These are phyloP conservation scores for Amaranthus palmeri DNA, from an alignment of 148 eudicot genomes.

Conservation along the genomic window DNA sequence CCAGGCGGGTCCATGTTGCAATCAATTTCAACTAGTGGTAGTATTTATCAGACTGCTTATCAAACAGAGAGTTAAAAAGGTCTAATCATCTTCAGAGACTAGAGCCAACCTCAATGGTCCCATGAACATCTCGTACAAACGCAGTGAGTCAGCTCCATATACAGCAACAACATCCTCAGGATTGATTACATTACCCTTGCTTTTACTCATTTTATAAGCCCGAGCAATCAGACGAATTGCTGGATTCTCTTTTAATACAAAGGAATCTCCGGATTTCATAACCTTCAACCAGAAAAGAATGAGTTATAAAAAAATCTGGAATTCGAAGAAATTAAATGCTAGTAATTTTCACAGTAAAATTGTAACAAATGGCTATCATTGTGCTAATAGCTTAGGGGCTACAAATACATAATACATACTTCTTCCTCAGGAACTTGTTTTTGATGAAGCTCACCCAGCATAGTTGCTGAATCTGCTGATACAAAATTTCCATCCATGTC, in stretches of 20 bases:
- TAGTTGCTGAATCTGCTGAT: constrained; percentile 62
- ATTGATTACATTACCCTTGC: constrained; percentile 94
- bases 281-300: constrained; percentile 41
- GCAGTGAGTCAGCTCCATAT: constrained; percentile 97
- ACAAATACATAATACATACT: constrained; percentile 31
- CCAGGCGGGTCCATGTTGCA: no score
- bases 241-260: constrained; percentile 81
- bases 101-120: constrained; percentile 80
- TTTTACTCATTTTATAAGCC: constrained; percentile 96
- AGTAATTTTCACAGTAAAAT: neutral
- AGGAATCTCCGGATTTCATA: constrained; percentile 74
- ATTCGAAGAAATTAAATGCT: neutral
- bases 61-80: neutral
- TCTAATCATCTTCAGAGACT: constrained; percentile 9
- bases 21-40: no score
- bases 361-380: no score
- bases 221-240: constrained; percentile 66
- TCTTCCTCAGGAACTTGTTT: constrained; percentile 69
- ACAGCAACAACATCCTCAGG: constrained; percentile 91
- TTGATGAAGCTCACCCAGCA: constrained; percentile 41
- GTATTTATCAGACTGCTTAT: no score
- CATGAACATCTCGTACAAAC: constrained; percentile 99
- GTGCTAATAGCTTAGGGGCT: neutral
- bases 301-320: constrained; percentile 9
- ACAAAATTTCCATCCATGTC: constrained; percentile 62